A percentile compares a stretch with the other conserved stretches of the same genome.
Conservation (phyloP, 73 alveolate species). For the Diophrys sp. region DNA sequence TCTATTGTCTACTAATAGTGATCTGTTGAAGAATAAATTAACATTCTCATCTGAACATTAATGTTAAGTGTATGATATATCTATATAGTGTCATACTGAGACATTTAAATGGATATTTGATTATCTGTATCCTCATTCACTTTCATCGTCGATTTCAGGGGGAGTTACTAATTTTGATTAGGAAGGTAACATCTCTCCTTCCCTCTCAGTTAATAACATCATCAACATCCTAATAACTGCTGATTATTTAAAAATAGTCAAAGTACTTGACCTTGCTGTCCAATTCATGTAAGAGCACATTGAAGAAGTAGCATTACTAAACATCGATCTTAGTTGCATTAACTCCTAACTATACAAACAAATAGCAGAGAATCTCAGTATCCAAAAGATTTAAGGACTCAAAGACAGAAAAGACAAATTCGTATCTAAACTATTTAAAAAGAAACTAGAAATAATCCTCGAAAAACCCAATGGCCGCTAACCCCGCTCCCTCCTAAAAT, state of each 20-base stretch:
- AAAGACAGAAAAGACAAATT: conserved; percentile 60
- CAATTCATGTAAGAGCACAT: conserved; percentile 41
- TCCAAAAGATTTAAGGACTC: conserved; percentile 42
- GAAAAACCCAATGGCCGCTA: too few relatives aligned
- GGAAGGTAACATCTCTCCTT: conserved; percentile 16
- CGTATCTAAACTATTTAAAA: conserved; percentile 55
- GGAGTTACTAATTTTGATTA: neutral
- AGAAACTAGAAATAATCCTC: conserved; percentile 58
- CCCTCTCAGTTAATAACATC: conserved; percentile 43
- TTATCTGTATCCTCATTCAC: too few relatives aligned
- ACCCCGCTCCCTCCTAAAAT: conserved; percentile 28
- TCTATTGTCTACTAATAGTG: too few relatives aligned
- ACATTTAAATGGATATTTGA: conserved; percentile 12
- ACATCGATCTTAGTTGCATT: conserved; percentile 55
- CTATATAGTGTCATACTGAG: conserved; percentile 20
- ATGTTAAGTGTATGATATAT: conserved; percentile 1
- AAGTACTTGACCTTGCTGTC: conserved; percentile 49
- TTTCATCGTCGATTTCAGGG: too few relatives aligned
- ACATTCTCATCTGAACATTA: too few relatives aligned
- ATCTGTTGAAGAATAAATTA: too few relatives aligned
- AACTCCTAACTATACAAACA: conserved; percentile 27
- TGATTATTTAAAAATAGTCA: conserved; percentile 57
- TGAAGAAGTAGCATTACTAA: conserved; percentile 57
- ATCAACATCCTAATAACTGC: conserved; percentile 56
- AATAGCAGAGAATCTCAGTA: conserved; percentile 25